Evolutionary conservation across 208 protist genomes (phyloP).

Genomic region (Trypanosoma cruzi): DNA sequence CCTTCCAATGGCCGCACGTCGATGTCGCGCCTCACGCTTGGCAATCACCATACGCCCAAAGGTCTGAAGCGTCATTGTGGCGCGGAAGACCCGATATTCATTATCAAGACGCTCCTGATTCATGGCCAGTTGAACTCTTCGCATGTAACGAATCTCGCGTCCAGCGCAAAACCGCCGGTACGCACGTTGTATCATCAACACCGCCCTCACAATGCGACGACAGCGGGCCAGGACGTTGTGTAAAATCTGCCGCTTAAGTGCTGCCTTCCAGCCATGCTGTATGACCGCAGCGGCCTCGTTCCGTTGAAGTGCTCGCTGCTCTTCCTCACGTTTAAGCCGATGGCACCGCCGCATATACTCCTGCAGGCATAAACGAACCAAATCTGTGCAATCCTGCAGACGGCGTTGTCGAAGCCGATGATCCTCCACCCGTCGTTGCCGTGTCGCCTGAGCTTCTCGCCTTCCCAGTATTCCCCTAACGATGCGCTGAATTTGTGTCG

Average conservation of each 20-base stretch:
- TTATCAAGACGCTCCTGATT: constrained; percentile 40
- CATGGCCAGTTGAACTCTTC: constrained; percentile 37
- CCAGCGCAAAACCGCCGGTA: constrained; percentile 48
- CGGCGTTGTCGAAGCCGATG: constrained; percentile 20
- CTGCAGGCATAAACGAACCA: constrained; percentile 46
- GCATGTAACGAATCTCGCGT: constrained; percentile 60
- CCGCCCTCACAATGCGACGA: constrained; percentile 39
- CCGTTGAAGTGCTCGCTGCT: constrained; percentile 1
- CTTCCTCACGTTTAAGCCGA: constrained; percentile 31
- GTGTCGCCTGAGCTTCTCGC: constrained; percentile 16
- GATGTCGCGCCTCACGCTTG: constrained; percentile 33
- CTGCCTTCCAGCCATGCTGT: constrained; percentile 35
- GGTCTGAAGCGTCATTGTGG: constrained; percentile 44
- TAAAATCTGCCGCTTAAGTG: constrained; percentile 39
- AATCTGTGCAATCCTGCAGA: constrained; percentile 31
- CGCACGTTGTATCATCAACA: constrained; percentile 43
- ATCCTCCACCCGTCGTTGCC: constrained; percentile 16
- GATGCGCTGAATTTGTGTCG: constrained; percentile 39
- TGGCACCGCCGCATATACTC: constrained; percentile 48
- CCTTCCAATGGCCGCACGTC: constrained; percentile 46
- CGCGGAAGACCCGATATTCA: constrained; percentile 37
- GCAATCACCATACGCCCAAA: constrained; percentile 54
- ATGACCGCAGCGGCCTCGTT: constrained; percentile 50
- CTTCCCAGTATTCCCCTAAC: constrained; percentile 41
- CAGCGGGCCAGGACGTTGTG: constrained; percentile 36